Conservation (phyloP, 2,329 filamentous ascomycete genomes). For the Colletotrichum sp. region DNA sequence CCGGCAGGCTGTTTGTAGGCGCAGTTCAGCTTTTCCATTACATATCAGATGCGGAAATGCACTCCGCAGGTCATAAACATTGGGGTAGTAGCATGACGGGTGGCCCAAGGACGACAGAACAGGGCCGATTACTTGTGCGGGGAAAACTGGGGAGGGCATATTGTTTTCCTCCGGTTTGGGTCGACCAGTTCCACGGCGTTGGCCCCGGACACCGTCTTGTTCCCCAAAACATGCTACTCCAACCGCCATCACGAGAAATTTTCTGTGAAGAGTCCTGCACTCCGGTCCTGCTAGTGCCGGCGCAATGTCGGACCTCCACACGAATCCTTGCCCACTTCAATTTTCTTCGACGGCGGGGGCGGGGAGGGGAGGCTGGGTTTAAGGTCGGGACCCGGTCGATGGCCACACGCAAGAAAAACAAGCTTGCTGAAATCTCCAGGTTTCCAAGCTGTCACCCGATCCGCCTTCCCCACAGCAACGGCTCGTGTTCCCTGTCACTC, state of each 20-base stretch:
- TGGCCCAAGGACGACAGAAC: background rate
- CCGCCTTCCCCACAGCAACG: constrained; percentile 1
- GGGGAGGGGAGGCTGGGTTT: background rate
- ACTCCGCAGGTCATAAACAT: background rate
- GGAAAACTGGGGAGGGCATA: background rate
- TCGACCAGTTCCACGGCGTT: background rate
- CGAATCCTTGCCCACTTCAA: background rate
- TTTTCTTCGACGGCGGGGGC: background rate
- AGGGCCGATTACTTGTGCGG: constrained; percentile 18
- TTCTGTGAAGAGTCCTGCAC: background rate
- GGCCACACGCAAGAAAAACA: background rate
- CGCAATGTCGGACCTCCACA: constrained; percentile 19
- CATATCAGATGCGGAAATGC: background rate
- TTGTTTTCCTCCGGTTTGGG: constrained; percentile 9
- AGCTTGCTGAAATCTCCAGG: constrained; percentile 8
- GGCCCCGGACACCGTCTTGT: background rate
- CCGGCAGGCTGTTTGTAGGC: background rate
- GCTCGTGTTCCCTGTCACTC: background rate
- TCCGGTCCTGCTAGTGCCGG: constrained; percentile 6
- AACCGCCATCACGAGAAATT: constrained; percentile 3
- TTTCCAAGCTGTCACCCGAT: constrained; percentile 18
- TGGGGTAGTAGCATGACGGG: background rate
- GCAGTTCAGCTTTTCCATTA: background rate
- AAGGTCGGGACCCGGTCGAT: background rate
- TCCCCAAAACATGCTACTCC: constrained; percentile 2